Evolutionary conservation across 192 early-diverging fungal genomes (phyloP), one percentile per base, ranked within the genome.

Genomic region (Chytriomyces confervae): DNA sequence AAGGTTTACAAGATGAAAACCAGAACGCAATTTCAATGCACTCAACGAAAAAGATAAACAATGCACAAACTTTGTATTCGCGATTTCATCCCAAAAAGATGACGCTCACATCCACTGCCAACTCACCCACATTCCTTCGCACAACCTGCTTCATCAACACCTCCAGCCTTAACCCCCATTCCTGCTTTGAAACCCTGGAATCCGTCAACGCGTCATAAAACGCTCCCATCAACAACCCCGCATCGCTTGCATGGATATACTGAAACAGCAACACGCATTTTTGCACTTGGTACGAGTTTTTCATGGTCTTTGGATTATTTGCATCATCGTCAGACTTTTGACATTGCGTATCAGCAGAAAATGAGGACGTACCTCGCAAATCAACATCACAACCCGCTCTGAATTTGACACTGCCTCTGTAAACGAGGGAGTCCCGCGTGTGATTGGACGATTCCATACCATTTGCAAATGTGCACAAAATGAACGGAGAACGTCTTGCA

Each of bases 191-290:
- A 57, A 57, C 53, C 53, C 53, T 20, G 0, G 53, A n/a, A 57
- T 57, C 53, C 53, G 53, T 57, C 53, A 57, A 57, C 0, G 53
- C 53, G 53, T 57, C 53, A 57, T 57, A 57, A 20, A 57, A 57
- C 13, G 53, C 53, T 13, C 53, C 16, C 13, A 57, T 20, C 53
- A 57, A 20, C 13, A 57, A 13, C 13, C 13, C 53, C 13, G 20
- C 53, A 20, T 57, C 53, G 16, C 16, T n/a, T 13, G 53, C 53
- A 57, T 13, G 13, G 20, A 57, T 57, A 5, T 57, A 20, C 53
- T 13, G 53, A 13, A 57, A 20, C 20, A 57, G 53, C 53, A 57
- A 57, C 16, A n/a, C 13, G 13, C 16, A 13, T n/a, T 57, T 20
- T 57, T 20, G 53, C 3, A 20, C 53, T 13, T 20, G 3, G 20